Evolutionary conservation across 345 rosid genomes (phyloP), one percentile per base, ranked within the genome.

Genomic region (Pistacia atlantica): DNA sequence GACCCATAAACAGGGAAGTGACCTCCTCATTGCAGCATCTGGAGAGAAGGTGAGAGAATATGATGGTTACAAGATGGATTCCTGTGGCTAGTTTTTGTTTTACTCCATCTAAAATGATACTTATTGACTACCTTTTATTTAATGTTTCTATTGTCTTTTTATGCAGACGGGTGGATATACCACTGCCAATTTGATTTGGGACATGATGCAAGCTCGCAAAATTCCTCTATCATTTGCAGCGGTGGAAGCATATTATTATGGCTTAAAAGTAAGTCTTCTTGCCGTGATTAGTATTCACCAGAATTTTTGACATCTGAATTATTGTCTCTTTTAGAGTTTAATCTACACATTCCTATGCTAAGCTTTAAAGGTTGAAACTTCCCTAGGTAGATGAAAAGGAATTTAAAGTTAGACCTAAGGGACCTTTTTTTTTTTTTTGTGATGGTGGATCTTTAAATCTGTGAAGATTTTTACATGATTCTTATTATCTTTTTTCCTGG

Each of bases 181-280:
- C 20, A 86, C 79, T 70, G 98, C 99, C 76, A 93, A 96, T 84
- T 89, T 76, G 76, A 77, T 92, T 80, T 96, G 99, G 99, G 97
- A 96, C 84, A 77, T 96, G 78, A 90, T 92, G 95, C 93, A 86
- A 84, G 83, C 91, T 63, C 94, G 94, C 59, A 88, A 82, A 0
- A 18, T 81, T n/a, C 60, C 52, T 42, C 90, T 87, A 1, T 37
- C 84, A 12, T 80, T 84, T 54, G 78, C 89, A 59, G 89, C 92
- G 1, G 93, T 91, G 72, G 97, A 93, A 84, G 94, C 98, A 69
- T 96, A 96, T 81, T 88, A 91, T 85, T 84, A 81, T 69, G 98
- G 99, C 31, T 84, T 93, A 78, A 91, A 90, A 78, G 99, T 92
- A 80, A 87, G 85, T 60, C 73, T 37, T 63, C 57, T 76, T 76